Conservation (phyloP, 2,329 filamentous ascomycete species). For the Xylaria sp. region DNA sequence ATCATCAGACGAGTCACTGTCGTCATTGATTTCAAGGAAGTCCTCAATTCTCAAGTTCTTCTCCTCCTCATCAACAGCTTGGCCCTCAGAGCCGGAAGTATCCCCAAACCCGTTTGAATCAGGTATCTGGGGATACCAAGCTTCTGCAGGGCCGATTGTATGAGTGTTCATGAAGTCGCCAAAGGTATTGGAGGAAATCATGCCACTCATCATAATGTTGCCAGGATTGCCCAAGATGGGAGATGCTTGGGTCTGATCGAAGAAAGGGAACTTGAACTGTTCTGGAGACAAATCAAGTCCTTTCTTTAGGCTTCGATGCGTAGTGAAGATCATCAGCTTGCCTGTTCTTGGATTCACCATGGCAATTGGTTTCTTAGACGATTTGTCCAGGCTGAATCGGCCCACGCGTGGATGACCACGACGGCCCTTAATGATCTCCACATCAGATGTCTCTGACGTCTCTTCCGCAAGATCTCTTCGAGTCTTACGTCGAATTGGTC, state of each 20-base stretch:
- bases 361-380: conserved; percentile 67
- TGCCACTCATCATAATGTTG: conserved; percentile 82
- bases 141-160: conserved; percentile 77
- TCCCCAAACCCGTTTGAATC: conserved; percentile 63
- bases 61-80: conserved; percentile 73
- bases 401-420: conserved; percentile 66
- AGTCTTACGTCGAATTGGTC: conserved; percentile 60
- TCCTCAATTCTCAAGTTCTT: conserved; percentile 74
- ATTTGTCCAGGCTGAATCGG: conserved; percentile 65
- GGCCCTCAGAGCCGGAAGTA: conserved; percentile 61
- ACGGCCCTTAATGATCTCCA: conserved; percentile 58
- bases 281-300: conserved; percentile 65
- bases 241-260: conserved; percentile 54
- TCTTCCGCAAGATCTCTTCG: conserved; percentile 57
- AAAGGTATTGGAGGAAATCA: conserved; percentile 68
- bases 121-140: conserved; percentile 76
- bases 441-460: conserved; percentile 62
- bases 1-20: conserved; percentile 67
- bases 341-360: conserved; percentile 67
- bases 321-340: conserved; percentile 71
- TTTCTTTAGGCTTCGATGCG: conserved; percentile 59
- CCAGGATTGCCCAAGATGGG: conserved; percentile 75
- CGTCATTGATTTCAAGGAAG: conserved; percentile 75
- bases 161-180: conserved; percentile 70
- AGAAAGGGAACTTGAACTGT: conserved; percentile 63